Percentiles rank a stretch among this genome's conserved stretches.
phyloP scores from a whole-genome alignment of 73 alveolate species.

The Tetrahymena malaccensis region DNA sequence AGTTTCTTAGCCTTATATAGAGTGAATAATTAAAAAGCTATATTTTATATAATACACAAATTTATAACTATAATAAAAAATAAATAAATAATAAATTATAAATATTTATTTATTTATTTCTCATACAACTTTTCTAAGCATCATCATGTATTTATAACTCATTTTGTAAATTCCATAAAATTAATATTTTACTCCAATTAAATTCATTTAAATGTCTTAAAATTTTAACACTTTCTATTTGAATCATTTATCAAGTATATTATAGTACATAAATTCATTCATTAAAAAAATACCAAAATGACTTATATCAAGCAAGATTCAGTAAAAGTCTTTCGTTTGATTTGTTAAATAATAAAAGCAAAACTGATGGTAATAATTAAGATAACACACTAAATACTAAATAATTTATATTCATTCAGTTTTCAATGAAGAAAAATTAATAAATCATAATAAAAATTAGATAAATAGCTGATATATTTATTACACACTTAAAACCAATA shows the following conservation, averaged over 20 bases:
- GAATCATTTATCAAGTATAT: no score
- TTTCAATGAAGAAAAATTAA: no score
- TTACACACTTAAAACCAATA: not conserved
- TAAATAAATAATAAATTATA: no score
- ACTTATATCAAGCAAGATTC: not conserved
- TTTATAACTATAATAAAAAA: no score
- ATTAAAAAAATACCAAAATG: no score
- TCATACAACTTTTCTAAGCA: not conserved
- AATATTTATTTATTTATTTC: not conserved
- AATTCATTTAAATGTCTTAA: not conserved
- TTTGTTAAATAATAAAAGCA: no score
- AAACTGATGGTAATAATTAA: not conserved
- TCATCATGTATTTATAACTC: not conserved
- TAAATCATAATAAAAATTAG: no score
- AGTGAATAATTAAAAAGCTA: not conserved
- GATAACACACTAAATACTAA: not conserved
- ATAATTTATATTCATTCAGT: not conserved
- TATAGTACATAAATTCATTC: no score
- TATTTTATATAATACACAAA: not conserved
- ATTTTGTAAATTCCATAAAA: not conserved
- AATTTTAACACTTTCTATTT: no score
- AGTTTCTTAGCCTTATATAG: not conserved
- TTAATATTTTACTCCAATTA: not conserved
- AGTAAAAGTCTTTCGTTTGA: not conserved
- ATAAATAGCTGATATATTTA: not conserved